phyloP scores from a whole-genome alignment of 148 eudicot genomes.

The Chenopodium formosanum region DNA sequence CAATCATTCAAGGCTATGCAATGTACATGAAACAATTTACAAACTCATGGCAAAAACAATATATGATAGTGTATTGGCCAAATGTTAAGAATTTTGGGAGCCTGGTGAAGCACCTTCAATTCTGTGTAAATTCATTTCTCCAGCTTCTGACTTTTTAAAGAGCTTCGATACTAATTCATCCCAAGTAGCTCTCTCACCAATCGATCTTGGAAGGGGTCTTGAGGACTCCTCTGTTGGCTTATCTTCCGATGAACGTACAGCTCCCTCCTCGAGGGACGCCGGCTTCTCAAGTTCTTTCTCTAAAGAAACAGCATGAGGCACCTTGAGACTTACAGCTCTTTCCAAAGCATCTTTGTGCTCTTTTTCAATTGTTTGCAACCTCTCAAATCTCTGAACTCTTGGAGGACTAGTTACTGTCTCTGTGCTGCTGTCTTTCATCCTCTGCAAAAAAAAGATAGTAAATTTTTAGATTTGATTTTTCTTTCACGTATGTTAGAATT shows the following conservation, averaged over 20 bases:
- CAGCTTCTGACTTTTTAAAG: conserved; percentile 39
- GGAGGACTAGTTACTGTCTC: conserved; percentile 61
- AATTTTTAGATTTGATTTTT: not conserved
- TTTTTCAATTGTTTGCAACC: conserved; percentile 56
- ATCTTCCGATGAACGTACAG: conserved; percentile 13
- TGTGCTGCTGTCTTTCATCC: conserved; percentile 39
- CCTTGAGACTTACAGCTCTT: conserved; percentile 75
- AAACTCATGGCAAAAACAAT: not conserved
- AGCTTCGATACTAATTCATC: conserved; percentile 59
- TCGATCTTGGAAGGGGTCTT: conserved; percentile 10
- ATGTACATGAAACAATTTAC: conserved; percentile 23
- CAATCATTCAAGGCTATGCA: not conserved
- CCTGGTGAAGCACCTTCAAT: conserved; percentile 21
- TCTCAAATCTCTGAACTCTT: conserved; percentile 56
- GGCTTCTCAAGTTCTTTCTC: conserved; percentile 27
- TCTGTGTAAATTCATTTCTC: conserved; percentile 25
- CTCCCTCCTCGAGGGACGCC: conserved; percentile 10
- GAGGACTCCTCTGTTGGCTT: conserved; percentile 23
- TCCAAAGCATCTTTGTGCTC: conserved; percentile 94
- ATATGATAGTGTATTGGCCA: not conserved
- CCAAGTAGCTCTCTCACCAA: conserved; percentile 51
- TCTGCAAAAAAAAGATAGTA: conserved; percentile 32
- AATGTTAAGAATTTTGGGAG: not conserved
- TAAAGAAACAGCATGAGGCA: conserved; percentile 65
- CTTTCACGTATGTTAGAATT: not conserved